These are phyloP conservation scores for Gymnopilus dilepis DNA, from an alignment of 768 basidiomycete genomes.

Conservation along the genomic window DNA sequence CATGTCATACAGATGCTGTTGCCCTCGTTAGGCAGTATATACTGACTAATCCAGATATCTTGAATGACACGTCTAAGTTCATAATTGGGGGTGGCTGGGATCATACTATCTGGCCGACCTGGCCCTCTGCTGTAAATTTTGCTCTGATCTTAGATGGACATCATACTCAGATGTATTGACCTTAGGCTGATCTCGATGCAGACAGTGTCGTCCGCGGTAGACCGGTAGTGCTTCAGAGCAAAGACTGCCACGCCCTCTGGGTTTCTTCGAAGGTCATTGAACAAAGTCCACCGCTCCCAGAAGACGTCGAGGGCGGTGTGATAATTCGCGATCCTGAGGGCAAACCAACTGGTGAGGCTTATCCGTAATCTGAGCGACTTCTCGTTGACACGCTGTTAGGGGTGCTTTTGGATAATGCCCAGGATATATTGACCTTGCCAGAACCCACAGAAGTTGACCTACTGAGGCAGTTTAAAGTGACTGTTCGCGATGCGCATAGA, in stretches of 20 bases:
- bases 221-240: constrained; percentile 78
- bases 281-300: constrained; percentile 65
- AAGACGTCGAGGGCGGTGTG: constrained; percentile 77
- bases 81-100: constrained; percentile 92
- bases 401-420: constrained; percentile 86
- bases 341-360: constrained; percentile 66
- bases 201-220: constrained; percentile 72
- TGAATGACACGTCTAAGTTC: constrained; percentile 59
- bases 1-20: constrained; percentile 56
- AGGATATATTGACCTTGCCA: constrained; percentile 70
- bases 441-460: constrained; percentile 68
- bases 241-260: constrained; percentile 92
- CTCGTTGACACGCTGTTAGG: constrained; percentile 43
- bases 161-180: not conserved
- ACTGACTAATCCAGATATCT: constrained; percentile 58
- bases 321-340: constrained; percentile 73
- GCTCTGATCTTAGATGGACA: not conserved
- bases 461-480: constrained; percentile 59
- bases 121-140: constrained; percentile 71
- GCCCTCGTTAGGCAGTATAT: constrained; percentile 66
- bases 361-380: not conserved
- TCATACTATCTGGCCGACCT: constrained; percentile 78
- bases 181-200: constrained; percentile 72
- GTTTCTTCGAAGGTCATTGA: constrained; percentile 69
- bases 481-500: constrained; percentile 70